These are phyloP conservation scores for Barnettozyma sucrosica DNA, from an alignment of 805 yeast species.

Conservation along the genomic window DNA sequence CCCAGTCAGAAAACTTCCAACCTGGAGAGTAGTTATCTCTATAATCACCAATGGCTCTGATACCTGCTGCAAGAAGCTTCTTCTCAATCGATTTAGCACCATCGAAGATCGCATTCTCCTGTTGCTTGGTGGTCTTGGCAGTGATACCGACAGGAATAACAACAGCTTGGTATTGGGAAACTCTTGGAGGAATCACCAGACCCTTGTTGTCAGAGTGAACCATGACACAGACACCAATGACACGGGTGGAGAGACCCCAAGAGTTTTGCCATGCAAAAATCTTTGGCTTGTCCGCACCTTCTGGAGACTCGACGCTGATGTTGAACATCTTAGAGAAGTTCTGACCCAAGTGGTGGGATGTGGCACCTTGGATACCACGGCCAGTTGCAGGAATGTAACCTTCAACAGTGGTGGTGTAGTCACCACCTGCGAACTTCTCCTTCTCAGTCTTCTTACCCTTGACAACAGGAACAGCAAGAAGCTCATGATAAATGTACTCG, in stretches of 20 bases:
- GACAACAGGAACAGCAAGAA: conserved; percentile 95
- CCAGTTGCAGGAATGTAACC: conserved; percentile 98
- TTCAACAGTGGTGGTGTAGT: conserved; percentile 91
- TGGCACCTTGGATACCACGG: conserved; percentile 99
- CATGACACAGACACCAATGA: conserved; percentile 99
- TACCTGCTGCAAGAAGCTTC: conserved; percentile 50
- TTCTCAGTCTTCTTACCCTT: conserved; percentile 95
- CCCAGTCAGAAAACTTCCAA: conserved; percentile 98
- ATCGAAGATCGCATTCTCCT: conserved; percentile 58
- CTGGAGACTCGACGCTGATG: conserved; percentile 92
- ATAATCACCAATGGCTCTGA: conserved; percentile 81
- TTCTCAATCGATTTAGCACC: conserved; percentile 69
- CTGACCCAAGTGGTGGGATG: conserved; percentile 96
- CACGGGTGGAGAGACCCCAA: conserved; percentile 98
- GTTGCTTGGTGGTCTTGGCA: conserved; percentile 73
- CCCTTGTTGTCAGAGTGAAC: conserved; percentile 98
- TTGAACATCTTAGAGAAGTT: conserved; percentile 98
- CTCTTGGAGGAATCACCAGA: conserved; percentile 95
- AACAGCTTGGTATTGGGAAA: conserved; percentile 86
- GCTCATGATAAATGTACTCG: conserved; percentile 77
- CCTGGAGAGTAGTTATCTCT: conserved; percentile 96
- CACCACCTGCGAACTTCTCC: conserved; percentile 98
- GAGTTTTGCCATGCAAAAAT: conserved; percentile 92
- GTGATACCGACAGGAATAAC: conserved; percentile 95
- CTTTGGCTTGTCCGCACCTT: conserved; percentile 81